phyloP scores from a whole-genome alignment of 2,329 filamentous ascomycete genomes.

The Eurotiales sp. region DNA sequence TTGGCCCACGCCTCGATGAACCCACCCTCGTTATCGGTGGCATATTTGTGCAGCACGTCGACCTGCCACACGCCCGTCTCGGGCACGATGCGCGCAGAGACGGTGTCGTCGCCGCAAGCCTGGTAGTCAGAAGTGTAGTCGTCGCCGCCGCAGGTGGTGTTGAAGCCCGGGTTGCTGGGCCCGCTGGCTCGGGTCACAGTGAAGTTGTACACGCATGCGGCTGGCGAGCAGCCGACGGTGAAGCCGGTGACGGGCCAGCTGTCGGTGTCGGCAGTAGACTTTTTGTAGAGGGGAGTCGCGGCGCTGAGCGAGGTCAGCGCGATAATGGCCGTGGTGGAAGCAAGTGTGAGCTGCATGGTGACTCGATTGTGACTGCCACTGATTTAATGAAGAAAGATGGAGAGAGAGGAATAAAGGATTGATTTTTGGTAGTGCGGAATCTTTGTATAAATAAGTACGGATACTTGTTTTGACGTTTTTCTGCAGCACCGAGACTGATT shows the following conservation, averaged over 20 bases:
- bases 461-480: no score
- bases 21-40: not conserved
- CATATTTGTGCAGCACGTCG: slow-evolving; percentile 14
- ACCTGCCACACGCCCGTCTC: slow-evolving; percentile 10
- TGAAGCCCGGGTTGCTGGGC: slow-evolving; percentile 31
- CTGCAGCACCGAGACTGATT: no score
- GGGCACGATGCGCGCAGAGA: slow-evolving; percentile 14
- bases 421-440: no score
- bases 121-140: slow-evolving; percentile 19
- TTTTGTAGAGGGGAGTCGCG: not conserved
- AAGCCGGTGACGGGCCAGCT: slow-evolving; percentile 31
- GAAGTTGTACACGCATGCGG: slow-evolving; percentile 32
- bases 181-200: slow-evolving; percentile 25
- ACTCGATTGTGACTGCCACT: no score
- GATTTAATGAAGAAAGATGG: no score
- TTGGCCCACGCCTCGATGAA: slow-evolving; percentile 9
- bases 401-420: no score
- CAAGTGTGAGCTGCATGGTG: slow-evolving; percentile 3
- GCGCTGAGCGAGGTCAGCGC: slow-evolving; percentile 1
- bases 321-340: not conserved
- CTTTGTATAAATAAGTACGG: no score
- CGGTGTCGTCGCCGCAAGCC: slow-evolving; percentile 22
- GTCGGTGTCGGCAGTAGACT: not conserved
- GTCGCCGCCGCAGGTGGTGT: slow-evolving; percentile 30
- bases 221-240: slow-evolving; percentile 28